Percentiles rank a stretch among this genome's conserved stretches.
Evolutionary conservation across 2,329 filamentous ascomycete species (phyloP).

Genomic region (Verticillium dahliae): DNA sequence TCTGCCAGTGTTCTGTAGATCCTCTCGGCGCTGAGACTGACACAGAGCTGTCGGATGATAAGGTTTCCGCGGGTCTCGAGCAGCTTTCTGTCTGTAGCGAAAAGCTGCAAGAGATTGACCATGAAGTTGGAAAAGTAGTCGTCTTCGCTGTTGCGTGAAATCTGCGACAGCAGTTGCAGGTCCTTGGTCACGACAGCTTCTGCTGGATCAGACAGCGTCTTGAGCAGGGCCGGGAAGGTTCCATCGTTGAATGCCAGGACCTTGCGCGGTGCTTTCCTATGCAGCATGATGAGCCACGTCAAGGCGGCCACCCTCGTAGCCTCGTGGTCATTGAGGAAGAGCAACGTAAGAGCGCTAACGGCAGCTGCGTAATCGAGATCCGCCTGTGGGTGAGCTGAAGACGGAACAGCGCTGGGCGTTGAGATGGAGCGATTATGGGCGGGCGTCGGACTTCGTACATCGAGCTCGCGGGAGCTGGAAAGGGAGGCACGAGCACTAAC

Average conservation of each 20-base stretch:
- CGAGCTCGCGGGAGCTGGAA: conserved; percentile 47
- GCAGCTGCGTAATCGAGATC: conserved; percentile 95
- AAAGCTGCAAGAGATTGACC: conserved; percentile 91
- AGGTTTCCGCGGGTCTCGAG: conserved; percentile 90
- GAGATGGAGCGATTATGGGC: conserved; percentile 39
- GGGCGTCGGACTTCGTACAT: conserved; percentile 45
- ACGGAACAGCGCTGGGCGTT: conserved; percentile 35
- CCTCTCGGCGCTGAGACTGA: conserved; percentile 85
- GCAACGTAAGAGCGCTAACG: conserved; percentile 83
- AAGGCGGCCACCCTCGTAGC: conserved; percentile 88
- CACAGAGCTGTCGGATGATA: conserved; percentile 91
- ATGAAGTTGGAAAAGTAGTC: conserved; percentile 98
- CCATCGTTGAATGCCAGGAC: conserved; percentile 94
- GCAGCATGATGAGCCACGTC: conserved; percentile 96
- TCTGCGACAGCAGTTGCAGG: conserved; percentile 87
- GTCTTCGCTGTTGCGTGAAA: conserved; percentile 93
- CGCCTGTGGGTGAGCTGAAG: conserved; percentile 37
- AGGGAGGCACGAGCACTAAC: conserved; percentile 44
- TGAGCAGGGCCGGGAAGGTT: conserved; percentile 90
- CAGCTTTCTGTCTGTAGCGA: conserved; percentile 86
- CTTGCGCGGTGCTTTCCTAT: conserved; percentile 88
- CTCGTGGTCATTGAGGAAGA: conserved; percentile 96
- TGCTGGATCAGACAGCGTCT: conserved; percentile 90
- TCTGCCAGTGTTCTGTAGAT: conserved; percentile 96
- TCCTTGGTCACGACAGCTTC: conserved; percentile 96